phyloP scores from a whole-genome alignment of 73 alveolate genomes.

The Stentor roeselii region DNA sequence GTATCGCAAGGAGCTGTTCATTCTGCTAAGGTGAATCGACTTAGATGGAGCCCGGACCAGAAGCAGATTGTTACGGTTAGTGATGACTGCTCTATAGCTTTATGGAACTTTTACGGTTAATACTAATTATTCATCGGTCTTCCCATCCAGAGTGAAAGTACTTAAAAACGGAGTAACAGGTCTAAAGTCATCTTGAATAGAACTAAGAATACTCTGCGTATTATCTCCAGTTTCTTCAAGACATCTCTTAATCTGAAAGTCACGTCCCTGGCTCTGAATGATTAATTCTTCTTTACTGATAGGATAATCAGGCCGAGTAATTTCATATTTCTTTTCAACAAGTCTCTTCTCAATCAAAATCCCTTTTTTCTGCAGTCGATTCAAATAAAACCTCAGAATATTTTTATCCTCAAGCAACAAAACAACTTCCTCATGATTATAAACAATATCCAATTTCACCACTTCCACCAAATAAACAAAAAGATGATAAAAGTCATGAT shows the following conservation, averaged over 20 bases:
- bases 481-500: background rate
- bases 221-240: too few relatives aligned
- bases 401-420: too few relatives aligned
- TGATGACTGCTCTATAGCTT: constrained; percentile 79
- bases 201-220: too few relatives aligned
- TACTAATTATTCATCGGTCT: background rate
- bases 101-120: constrained; percentile 82
- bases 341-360: too few relatives aligned
- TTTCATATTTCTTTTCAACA: too few relatives aligned
- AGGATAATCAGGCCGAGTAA: too few relatives aligned
- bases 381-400: too few relatives aligned
- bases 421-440: background rate
- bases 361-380: too few relatives aligned
- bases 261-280: too few relatives aligned
- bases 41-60: constrained; percentile 90
- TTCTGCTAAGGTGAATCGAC: constrained; percentile 72
- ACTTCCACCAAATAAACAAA: background rate
- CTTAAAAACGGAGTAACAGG: background rate
- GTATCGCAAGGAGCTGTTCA: constrained; percentile 77
- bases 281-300: too few relatives aligned
- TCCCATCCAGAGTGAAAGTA: background rate
- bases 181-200: too few relatives aligned
- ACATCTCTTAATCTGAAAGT: too few relatives aligned
- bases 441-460: background rate
- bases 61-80: constrained; percentile 83